Percentiles rank a stretch among this genome's conserved stretches.
Conservation (phyloP, 1,284 basidiomycete species). For the Irpex lacteus region DNA sequence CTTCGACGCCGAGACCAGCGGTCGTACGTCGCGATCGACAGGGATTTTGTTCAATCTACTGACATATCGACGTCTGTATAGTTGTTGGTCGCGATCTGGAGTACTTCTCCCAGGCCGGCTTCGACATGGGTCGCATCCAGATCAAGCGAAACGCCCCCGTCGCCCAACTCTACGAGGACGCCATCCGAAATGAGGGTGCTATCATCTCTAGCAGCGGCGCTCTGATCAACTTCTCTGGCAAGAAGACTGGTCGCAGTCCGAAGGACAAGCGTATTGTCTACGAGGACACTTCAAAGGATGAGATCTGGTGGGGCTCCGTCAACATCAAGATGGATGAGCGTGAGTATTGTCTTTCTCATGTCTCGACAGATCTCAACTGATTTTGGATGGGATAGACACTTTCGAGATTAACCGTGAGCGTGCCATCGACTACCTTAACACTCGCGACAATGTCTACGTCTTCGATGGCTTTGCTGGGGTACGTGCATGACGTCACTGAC, state of each 20-base stretch:
- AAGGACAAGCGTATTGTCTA: conserved; percentile 99
- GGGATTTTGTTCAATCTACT: conserved; percentile 2
- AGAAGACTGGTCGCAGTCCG: conserved; percentile 97
- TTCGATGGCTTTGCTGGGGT: conserved; percentile 97
- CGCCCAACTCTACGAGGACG: conserved; percentile 97
- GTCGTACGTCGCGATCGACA: conserved; percentile 42
- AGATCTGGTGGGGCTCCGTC: conserved; percentile 99
- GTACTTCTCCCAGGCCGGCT: conserved; percentile 98
- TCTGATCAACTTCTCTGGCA: conserved; percentile 99
- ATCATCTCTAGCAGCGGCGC: conserved; percentile 96
- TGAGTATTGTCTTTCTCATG: conserved; percentile 39
- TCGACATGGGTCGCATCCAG: conserved; percentile 92
- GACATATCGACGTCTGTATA: conserved; percentile 26
- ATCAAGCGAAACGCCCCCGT: conserved; percentile 95
- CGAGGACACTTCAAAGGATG: conserved; percentile 96
- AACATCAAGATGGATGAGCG: conserved; percentile 99
- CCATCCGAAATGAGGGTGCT: conserved; percentile 96
- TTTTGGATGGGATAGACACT: conserved; percentile 62
- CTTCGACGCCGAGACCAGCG: conserved; percentile 59
- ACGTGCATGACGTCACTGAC: conserved; percentile 25
- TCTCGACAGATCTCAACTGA: conserved; percentile 8
- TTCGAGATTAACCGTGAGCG: conserved; percentile 99
- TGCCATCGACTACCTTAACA: conserved; percentile 99
- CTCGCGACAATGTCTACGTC: conserved; percentile 97
- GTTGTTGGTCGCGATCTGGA: conserved; percentile 92